Conservation (phyloP, 2,329 filamentous ascomycete genomes). For the Colletotrichum coccodes region DNA sequence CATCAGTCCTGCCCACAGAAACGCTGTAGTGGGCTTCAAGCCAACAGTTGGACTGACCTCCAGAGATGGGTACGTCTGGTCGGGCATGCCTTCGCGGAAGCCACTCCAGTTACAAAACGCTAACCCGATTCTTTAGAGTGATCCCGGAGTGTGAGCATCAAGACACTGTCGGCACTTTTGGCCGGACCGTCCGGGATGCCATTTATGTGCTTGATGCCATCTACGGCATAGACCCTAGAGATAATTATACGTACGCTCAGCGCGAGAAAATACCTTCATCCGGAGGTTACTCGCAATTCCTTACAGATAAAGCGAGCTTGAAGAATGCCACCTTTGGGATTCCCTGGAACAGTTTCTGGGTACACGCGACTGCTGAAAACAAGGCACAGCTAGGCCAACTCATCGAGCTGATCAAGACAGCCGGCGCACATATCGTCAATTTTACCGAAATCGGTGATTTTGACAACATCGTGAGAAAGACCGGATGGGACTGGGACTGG, state of each 20-base stretch:
- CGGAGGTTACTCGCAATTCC: constrained; percentile 65
- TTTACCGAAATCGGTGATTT: constrained; percentile 73
- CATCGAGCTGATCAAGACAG: constrained; percentile 63
- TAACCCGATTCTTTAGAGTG: constrained; percentile 38
- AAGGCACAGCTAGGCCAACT: constrained; percentile 59
- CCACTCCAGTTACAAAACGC: not conserved
- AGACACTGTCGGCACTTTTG: constrained; percentile 76
- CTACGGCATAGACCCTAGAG: constrained; percentile 68
- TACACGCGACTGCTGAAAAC: constrained; percentile 65
- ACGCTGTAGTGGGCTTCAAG: constrained; percentile 77
- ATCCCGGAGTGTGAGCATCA: constrained; percentile 75
- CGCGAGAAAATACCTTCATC: constrained; percentile 54
- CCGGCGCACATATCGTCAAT: constrained; percentile 75
- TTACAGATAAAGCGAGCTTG: constrained; percentile 64
- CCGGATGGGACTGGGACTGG: constrained; percentile 80
- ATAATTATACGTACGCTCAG: constrained; percentile 74
- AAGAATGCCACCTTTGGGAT: constrained; percentile 73
- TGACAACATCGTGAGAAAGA: constrained; percentile 68
- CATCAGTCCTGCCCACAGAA: constrained; percentile 76
- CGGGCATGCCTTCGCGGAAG: not conserved
- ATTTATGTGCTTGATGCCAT: constrained; percentile 74
- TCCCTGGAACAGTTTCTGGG: constrained; percentile 78
- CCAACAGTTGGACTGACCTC: constrained; percentile 79
- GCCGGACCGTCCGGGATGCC: constrained; percentile 73
- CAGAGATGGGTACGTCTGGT: constrained; percentile 52